Conservation (phyloP, 805 yeast species). For the Ogataea thermomethanolica region DNA sequence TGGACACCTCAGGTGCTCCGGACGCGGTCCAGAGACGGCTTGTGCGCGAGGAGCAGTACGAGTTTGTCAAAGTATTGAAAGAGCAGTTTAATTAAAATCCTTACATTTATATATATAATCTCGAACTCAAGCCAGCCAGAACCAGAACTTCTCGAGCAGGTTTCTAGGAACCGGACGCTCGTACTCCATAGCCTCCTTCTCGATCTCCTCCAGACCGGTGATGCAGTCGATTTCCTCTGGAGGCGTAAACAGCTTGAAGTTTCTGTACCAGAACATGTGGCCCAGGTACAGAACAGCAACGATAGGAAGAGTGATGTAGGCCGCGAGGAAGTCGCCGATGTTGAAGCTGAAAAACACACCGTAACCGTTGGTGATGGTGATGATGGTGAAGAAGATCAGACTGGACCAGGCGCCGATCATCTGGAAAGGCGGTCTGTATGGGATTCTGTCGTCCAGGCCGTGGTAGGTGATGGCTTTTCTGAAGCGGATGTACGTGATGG, state of each 20-base stretch:
- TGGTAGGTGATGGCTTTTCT: conserved; percentile 59
- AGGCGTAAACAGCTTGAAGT: conserved; percentile 46
- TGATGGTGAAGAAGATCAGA: conserved; percentile 38
- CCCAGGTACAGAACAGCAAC: conserved; percentile 51
- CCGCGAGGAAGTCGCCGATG: conserved; percentile 61
- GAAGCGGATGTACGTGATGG: conserved; percentile 56
- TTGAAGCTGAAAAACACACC: conserved; percentile 51
- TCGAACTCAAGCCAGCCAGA: conserved; percentile 36
- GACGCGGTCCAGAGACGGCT: too few species aligned
- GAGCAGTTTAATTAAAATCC: too few species aligned
- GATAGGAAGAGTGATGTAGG: conserved; percentile 59
- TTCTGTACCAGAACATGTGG: conserved; percentile 48
- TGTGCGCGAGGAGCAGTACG: too few species aligned
- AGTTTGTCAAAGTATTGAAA: too few species aligned
- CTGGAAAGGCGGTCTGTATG: conserved; percentile 54
- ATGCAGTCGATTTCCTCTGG: conserved; percentile 57
- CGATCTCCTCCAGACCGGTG: conserved; percentile 60
- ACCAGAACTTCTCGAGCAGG: conserved; percentile 46
- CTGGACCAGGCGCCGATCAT: conserved; percentile 58
- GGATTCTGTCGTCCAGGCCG: conserved; percentile 48
- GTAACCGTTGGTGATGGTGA: conserved; percentile 55
- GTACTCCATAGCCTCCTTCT: conserved; percentile 44
- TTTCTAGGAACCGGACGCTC: conserved; percentile 35
- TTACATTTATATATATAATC: background rate
- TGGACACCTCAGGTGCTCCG: too few species aligned